Evolutionary conservation across 805 yeast genomes (phyloP).

Genomic region (Candida multigemmis): DNA sequence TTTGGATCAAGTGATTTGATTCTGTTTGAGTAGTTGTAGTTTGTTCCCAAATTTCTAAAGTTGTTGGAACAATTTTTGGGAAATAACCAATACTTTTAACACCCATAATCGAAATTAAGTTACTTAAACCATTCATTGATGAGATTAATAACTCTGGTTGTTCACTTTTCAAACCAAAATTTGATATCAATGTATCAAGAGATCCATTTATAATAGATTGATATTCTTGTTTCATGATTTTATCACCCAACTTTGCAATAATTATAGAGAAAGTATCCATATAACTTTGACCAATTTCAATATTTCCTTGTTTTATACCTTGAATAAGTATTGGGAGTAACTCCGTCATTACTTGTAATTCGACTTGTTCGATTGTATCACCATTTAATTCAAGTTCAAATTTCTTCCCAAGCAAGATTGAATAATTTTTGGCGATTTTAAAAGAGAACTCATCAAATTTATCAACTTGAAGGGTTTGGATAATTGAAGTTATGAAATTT

Average conservation of each 20-base stretch:
- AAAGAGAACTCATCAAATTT: conserved; percentile 29
- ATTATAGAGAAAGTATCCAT: conserved; percentile 59
- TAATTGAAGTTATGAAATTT: conserved; percentile 57
- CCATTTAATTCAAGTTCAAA: conserved; percentile 59
- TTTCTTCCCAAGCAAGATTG: conserved; percentile 54
- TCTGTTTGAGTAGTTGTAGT: conserved; percentile 20
- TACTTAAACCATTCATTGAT: conserved; percentile 63
- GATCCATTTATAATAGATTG: conserved; percentile 40
- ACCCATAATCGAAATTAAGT: conserved; percentile 66
- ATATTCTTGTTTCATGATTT: too few species aligned
- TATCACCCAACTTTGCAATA: conserved; percentile 53
- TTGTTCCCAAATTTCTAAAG: conserved; percentile 49
- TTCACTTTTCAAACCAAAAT: conserved; percentile 44
- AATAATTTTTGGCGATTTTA: conserved; percentile 52
- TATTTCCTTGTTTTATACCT: conserved; percentile 26
- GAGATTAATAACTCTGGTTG: conserved; percentile 63
- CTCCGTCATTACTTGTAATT: conserved; percentile 41
- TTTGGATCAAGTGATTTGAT: conserved; percentile 40
- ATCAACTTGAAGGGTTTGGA: conserved; percentile 24
- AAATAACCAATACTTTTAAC: conserved; percentile 78
- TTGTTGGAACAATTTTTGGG: conserved; percentile 76
- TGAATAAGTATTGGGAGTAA: conserved; percentile 42
- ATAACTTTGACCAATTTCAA: conserved; percentile 57
- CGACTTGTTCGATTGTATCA: conserved; percentile 30
- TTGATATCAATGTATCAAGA: conserved; percentile 39